Evolutionary conservation across 1,139 yeast genomes (phyloP).

Genomic region (Citeromyces hawaiiensis): DNA sequence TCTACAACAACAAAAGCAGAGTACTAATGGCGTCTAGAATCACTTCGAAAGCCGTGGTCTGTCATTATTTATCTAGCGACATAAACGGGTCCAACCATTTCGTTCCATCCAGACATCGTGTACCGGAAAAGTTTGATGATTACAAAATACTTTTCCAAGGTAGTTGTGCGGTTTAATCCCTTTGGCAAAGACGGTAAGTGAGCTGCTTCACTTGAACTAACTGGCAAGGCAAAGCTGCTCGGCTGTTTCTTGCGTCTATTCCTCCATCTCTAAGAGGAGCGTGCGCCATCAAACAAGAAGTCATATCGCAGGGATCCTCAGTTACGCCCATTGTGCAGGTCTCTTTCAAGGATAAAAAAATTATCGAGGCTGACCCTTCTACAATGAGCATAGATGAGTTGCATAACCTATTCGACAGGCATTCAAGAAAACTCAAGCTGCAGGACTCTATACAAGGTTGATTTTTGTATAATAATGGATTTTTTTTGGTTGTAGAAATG

Average conservation of each 20-base stretch:
- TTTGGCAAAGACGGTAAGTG: constrained; percentile 46
- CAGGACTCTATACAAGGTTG: constrained; percentile 44
- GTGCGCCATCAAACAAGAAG: constrained; percentile 39
- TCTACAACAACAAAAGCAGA: no score
- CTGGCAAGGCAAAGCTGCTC: constrained; percentile 51
- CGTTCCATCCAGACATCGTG: no score
- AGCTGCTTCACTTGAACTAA: constrained; percentile 6
- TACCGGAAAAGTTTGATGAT: constrained; percentile 36
- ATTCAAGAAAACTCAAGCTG: constrained; percentile 55
- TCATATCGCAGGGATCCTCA: constrained; percentile 29
- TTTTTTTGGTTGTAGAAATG: no score
- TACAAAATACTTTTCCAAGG: constrained; percentile 72
- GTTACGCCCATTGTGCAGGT: constrained; percentile 55
- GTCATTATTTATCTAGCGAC: no score
- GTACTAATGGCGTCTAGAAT: no score
- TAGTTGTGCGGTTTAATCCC: constrained; percentile 72
- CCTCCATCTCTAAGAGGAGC: constrained; percentile 53
- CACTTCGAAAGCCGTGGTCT: no score
- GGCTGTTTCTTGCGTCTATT: constrained; percentile 66
- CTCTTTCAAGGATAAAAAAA: constrained; percentile 70
- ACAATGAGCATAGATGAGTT: constrained; percentile 38
- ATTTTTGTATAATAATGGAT: no score
- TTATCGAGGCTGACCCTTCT: constrained; percentile 56
- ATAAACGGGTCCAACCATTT: no score
- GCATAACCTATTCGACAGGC: constrained; percentile 45